A percentile compares a stretch with the other conserved stretches of the same genome.
These are phyloP conservation scores for Alternaria burnsii DNA, from an alignment of 2,329 filamentous ascomycete genomes.

Conservation along the genomic window DNA sequence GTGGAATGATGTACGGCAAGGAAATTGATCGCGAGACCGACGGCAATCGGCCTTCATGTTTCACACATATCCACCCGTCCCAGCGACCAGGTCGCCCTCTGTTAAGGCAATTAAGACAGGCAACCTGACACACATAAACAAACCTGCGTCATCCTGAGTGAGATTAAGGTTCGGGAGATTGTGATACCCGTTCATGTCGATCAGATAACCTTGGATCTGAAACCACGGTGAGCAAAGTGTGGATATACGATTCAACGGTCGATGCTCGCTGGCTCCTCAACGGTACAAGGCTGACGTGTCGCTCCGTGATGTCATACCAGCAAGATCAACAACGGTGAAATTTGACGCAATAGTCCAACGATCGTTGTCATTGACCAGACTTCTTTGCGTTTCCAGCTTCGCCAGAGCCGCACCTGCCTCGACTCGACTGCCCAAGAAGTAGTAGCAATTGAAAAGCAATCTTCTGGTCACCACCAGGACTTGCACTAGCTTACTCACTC, in stretches of 20 bases:
- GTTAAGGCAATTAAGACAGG: not conserved
- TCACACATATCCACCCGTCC: constrained; percentile 8
- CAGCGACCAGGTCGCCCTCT: constrained; percentile 7
- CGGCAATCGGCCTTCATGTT: constrained; percentile 5
- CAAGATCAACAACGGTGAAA: not conserved
- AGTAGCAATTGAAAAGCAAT: not conserved
- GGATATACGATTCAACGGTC: constrained; percentile 8
- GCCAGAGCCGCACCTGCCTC: too few species aligned
- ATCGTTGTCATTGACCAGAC: not conserved
- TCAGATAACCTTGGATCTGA: constrained; percentile 12
- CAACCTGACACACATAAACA: constrained; percentile 1
- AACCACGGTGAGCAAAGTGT: constrained; percentile 4
- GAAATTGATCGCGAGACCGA: not conserved
- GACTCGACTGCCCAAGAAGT: not conserved
- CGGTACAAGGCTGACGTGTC: constrained; percentile 4
- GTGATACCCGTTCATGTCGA: constrained; percentile 14
- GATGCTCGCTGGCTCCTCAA: constrained; percentile 1
- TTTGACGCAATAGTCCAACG: not conserved
- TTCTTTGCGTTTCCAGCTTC: not conserved
- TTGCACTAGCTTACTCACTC: not conserved
- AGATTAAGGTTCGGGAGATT: constrained; percentile 6
- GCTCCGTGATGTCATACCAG: not conserved
- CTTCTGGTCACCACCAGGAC: not conserved
- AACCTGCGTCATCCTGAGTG: constrained; percentile 3
- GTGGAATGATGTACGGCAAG: not conserved